Conservation (phyloP, 805 yeast species). For the Wilhelminamyces savonicus region DNA sequence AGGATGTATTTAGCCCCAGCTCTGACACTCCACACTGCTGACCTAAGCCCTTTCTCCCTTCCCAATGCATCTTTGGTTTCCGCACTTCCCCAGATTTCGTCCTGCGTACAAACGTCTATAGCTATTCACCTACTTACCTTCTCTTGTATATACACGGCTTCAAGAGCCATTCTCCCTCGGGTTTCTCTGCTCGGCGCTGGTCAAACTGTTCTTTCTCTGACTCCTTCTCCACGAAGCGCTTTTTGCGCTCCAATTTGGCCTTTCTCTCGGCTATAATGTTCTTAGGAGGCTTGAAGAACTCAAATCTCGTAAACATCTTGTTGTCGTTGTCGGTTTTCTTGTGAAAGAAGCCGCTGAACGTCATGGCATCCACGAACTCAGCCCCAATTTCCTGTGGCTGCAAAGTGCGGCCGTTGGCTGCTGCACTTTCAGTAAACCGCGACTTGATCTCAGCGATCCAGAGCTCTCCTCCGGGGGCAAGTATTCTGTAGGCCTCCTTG, state of each 20-base stretch:
- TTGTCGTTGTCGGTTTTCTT: conserved; percentile 80
- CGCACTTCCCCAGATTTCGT: no score
- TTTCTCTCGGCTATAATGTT: conserved; percentile 59
- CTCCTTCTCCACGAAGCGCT: conserved; percentile 67
- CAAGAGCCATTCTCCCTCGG: conserved; percentile 84
- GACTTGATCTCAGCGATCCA: conserved; percentile 99
- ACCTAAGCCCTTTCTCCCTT: no score
- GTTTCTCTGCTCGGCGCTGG: conserved; percentile 42
- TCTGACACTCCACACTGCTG: no score
- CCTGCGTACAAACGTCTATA: no score
- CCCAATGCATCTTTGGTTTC: no score
- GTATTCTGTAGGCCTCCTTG: conserved; percentile 78
- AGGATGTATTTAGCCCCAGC: no score
- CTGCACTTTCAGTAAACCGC: conserved; percentile 59
- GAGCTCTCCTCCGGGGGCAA: conserved; percentile 86
- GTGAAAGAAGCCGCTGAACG: conserved; percentile 78
- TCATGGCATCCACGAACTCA: conserved; percentile 77
- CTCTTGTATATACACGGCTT: conserved; percentile 96
- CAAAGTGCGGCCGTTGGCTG: conserved; percentile 12
- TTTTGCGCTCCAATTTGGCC: conserved; percentile 55
- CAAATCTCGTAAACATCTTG: conserved; percentile 92
- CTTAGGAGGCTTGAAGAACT: conserved; percentile 80
- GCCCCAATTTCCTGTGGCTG: conserved; percentile 47
- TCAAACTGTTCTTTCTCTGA: conserved; percentile 56
- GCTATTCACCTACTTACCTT: no score